Evolutionary conservation across 768 basidiomycete genomes (phyloP).

Genomic region (Tricholoma sp.): DNA sequence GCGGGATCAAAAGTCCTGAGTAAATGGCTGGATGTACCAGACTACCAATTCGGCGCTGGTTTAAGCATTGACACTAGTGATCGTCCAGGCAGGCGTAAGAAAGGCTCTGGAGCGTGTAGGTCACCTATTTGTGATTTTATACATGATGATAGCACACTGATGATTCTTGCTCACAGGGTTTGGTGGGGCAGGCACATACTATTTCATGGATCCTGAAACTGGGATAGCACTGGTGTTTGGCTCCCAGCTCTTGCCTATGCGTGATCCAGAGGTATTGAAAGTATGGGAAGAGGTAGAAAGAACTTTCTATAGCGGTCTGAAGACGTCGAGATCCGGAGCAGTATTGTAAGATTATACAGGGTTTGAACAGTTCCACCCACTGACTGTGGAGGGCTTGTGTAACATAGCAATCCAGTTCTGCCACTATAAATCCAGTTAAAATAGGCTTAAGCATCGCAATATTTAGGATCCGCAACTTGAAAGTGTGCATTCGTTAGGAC

Average conservation of each 20-base stretch:
- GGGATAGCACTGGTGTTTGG: slow-evolving; percentile 31
- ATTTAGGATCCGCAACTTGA: too few relatives aligned
- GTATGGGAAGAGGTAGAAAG: too few relatives aligned
- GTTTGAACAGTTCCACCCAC: too few relatives aligned
- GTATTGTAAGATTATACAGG: too few relatives aligned
- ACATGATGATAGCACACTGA: not conserved
- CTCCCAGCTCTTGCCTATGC: slow-evolving; percentile 25
- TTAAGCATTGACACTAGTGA: slow-evolving; percentile 23
- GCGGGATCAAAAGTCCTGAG: not conserved
- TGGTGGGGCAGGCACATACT: slow-evolving; percentile 31
- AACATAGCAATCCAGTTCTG: too few relatives aligned
- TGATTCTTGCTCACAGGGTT: slow-evolving; percentile 16
- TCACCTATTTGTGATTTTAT: not conserved
- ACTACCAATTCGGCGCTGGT: slow-evolving; percentile 24
- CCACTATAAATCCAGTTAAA: too few relatives aligned
- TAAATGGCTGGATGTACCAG: slow-evolving; percentile 5
- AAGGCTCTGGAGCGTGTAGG: slow-evolving; percentile 28
- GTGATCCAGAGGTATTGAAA: slow-evolving; percentile 16
- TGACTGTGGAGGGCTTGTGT: too few relatives aligned
- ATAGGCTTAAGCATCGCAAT: too few relatives aligned
- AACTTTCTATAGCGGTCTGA: too few relatives aligned
- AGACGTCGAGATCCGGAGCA: too few relatives aligned
- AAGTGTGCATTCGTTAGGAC: too few relatives aligned
- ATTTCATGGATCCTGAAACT: slow-evolving; percentile 27
- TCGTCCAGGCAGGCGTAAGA: slow-evolving; percentile 21